Conservation (phyloP, 176 grass and related monocot genomes). For the Tillandsia leiboldiana region DNA sequence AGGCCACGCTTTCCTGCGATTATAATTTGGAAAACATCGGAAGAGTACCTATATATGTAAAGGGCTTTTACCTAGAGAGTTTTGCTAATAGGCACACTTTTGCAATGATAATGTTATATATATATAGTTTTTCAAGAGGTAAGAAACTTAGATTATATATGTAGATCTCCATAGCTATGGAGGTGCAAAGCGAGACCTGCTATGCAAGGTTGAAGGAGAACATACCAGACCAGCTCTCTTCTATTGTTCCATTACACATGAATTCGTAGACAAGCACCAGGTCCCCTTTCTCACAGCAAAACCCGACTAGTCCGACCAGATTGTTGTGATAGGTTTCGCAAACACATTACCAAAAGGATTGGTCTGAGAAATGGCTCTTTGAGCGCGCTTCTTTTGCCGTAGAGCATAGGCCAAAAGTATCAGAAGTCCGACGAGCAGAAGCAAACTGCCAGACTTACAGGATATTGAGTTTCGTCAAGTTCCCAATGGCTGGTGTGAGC, state of each 20-base stretch:
- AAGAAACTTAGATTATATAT: background rate
- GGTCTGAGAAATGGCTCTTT: conserved; percentile 30
- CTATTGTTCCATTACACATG: conserved; percentile 60
- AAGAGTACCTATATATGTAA: background rate
- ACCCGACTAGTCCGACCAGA: conserved; percentile 69
- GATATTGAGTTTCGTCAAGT: conserved; percentile 29
- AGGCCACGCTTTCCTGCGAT: conserved; percentile 54
- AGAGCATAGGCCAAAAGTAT: conserved; percentile 35
- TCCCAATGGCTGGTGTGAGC: conserved; percentile 43
- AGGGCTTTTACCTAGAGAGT: too few relatives aligned
- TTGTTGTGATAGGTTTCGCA: conserved; percentile 39
- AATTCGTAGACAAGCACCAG: conserved; percentile 83
- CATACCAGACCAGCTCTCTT: conserved; percentile 56
- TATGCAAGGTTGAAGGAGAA: background rate
- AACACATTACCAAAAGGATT: conserved; percentile 58
- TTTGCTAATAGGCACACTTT: too few relatives aligned
- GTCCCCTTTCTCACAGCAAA: conserved; percentile 84
- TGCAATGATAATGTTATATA: too few relatives aligned
- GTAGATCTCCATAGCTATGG: too few relatives aligned
- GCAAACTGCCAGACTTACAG: conserved; percentile 37
- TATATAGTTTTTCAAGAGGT: too few relatives aligned
- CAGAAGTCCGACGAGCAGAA: conserved; percentile 22
- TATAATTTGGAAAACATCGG: conserved; percentile 9
- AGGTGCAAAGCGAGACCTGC: too few relatives aligned
- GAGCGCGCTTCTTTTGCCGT: conserved; percentile 36